These are phyloP conservation scores for Tylopilus vinaceipallidus DNA, from an alignment of 768 basidiomycete species.

Conservation along the genomic window DNA sequence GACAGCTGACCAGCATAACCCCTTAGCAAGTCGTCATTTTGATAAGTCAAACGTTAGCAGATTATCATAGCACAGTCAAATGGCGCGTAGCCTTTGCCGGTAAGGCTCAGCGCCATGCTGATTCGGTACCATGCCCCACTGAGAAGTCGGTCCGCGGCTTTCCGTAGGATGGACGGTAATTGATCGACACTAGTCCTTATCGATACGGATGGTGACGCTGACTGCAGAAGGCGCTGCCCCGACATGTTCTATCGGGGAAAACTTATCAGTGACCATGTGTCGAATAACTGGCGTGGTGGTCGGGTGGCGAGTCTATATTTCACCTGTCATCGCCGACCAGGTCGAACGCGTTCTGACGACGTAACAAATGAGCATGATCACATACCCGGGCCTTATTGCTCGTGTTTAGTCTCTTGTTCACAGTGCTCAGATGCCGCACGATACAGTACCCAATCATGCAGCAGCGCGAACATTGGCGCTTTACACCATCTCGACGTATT, in stretches of 20 bases:
- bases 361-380: slow-evolving; percentile 2
- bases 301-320: slow-evolving; percentile 5
- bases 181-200: no score
- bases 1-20: slow-evolving; percentile 27
- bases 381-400: not conserved
- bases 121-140: not conserved
- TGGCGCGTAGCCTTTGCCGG: slow-evolving; percentile 4
- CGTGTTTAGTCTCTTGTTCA: no score
- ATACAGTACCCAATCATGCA: not conserved
- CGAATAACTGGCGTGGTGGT: not conserved
- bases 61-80: not conserved
- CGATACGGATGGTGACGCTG: not conserved
- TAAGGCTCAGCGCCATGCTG: not conserved
- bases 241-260: no score
- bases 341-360: slow-evolving; percentile 5
- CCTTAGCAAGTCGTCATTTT: slow-evolving; percentile 15
- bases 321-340: slow-evolving; percentile 6
- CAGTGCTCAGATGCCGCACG: no score
- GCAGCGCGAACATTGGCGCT: not conserved
- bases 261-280: no score
- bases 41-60: slow-evolving; percentile 17
- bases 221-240: no score
- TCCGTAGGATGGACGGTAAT: not conserved
- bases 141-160: not conserved
- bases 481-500: slow-evolving; percentile 7